Evolutionary conservation across 148 eudicot genomes (phyloP).

Genomic region (Amaranthus hypochondriacus): DNA sequence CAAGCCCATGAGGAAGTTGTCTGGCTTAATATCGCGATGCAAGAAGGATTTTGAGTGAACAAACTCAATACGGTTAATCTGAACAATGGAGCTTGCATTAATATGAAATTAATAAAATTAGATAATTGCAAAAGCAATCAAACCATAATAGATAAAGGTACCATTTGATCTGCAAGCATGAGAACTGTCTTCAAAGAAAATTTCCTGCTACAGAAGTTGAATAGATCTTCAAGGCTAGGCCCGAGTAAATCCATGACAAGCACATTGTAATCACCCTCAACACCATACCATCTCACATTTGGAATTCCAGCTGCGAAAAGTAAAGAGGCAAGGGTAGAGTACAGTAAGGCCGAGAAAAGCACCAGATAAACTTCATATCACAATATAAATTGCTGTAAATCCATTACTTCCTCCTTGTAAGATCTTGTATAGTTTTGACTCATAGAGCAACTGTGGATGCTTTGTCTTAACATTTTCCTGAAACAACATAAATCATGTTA

Average conservation of each 20-base stretch:
- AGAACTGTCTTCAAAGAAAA: conserved; percentile 92
- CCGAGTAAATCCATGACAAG: conserved; percentile 95
- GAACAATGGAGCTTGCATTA: conserved; percentile 17
- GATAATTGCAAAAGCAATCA: not conserved
- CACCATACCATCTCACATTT: conserved; percentile 86
- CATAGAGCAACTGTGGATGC: conserved; percentile 88
- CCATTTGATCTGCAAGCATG: conserved; percentile 99
- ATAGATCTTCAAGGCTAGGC: conserved; percentile 95
- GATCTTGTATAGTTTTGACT: conserved; percentile 84
- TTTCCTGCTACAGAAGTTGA: conserved; percentile 89
- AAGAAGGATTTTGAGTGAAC: conserved; percentile 82
- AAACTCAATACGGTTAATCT: conserved; percentile 92
- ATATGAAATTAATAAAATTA: not conserved
- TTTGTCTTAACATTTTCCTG: conserved; percentile 95
- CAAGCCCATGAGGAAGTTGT: conserved; percentile 95
- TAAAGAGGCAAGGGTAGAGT: not conserved
- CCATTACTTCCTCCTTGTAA: conserved; percentile 95
- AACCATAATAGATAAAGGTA: conserved; percentile 14
- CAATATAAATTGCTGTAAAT: not conserved
- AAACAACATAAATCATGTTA: conserved; percentile 14
- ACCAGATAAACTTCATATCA: not conserved
- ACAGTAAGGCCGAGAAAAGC: no score
- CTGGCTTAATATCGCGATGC: conserved; percentile 95
- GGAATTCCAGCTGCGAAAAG: conserved; percentile 72
- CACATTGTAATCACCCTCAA: conserved; percentile 88